Base-by-base conservation (phyloP, 257 asterid species). In the Jasminum sambac region DNA sequence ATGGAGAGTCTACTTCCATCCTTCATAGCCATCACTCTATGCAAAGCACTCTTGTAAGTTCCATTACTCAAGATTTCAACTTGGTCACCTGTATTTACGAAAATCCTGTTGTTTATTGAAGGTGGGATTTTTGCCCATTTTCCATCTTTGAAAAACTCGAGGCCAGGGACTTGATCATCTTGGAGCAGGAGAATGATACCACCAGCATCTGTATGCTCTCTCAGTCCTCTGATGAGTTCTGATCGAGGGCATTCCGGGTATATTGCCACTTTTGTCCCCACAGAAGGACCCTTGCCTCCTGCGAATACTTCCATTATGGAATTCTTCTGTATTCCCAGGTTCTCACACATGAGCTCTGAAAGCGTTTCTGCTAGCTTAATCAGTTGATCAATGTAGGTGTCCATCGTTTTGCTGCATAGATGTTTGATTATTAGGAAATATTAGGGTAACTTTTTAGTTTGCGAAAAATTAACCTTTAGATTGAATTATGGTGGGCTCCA, bases 121-220 rank as follows among this genome's bases (percentile, higher is more conserved):
- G 96, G 96, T 12, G 96, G 98, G 43, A 92, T 88, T 64, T 84
- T 81, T 63, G 84, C 82, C 98, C 98, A 92, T 65, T 92, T 71
- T 21, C 96, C 96, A n/a, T 88, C 95, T 81, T 81, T 89, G 76
- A 78, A 83, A 76, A 92, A 92, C 71, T 92, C 89, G 1, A 92
- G 96, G 37, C 98, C 98, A 0, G 96, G 96, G 67, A 92, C 93
- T 81, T 86, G 81, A 40, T 89, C 96, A 59, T 92, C 98, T 72
- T 92, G 98, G 78, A 89, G 96, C 77, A 92, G 67, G 69, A 92
- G 90, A 70, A 92, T 86, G 75, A 89, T 88, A 0, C 98, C 98
- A 0, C 98, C 98, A 11, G 98, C 98, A 74, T 92, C 98, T 3
- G 98, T 86, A 71, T 92, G 98, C 73, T 92, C 98, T 3, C 98